Conservation (phyloP, 208 protist species). For the Herpetomonas muscarum region DNA sequence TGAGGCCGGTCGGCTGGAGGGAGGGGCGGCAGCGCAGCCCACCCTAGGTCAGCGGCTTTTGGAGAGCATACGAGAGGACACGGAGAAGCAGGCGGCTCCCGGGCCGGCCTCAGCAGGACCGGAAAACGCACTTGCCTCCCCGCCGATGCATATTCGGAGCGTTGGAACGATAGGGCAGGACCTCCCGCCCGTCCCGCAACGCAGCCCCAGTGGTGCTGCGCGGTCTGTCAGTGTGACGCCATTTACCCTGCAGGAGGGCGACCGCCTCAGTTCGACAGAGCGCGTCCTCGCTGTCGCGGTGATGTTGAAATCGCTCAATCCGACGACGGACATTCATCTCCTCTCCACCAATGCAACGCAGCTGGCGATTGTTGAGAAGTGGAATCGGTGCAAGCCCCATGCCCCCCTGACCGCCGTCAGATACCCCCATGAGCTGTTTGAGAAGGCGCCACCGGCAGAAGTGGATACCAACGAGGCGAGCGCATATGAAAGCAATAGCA, state of each 20-base stretch:
- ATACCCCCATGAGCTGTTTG: slow-evolving; percentile 68
- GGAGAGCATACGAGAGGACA: not conserved
- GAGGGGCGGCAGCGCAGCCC: slow-evolving; percentile 8
- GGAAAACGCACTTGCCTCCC: not conserved
- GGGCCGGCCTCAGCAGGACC: slow-evolving; percentile 12
- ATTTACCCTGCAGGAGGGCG: slow-evolving; percentile 13
- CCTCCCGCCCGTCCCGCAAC: too few species aligned
- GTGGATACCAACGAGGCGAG: not conserved
- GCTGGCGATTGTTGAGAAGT: slow-evolving; percentile 45
- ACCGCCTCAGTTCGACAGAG: slow-evolving; percentile 61
- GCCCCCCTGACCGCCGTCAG: slow-evolving; percentile 22
- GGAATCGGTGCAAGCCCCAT: slow-evolving; percentile 35
- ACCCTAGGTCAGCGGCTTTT: slow-evolving; percentile 1
- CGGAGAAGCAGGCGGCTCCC: slow-evolving; percentile 4
- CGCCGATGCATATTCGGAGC: too few species aligned
- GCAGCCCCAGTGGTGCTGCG: slow-evolving; percentile 1
- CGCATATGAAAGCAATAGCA: not conserved
- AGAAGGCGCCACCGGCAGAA: slow-evolving; percentile 48
- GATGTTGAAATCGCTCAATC: slow-evolving; percentile 87
- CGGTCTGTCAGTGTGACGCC: not conserved
- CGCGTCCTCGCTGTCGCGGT: slow-evolving; percentile 72
- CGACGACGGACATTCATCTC: slow-evolving; percentile 75
- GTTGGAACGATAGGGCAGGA: too few species aligned
- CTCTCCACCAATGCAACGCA: slow-evolving; percentile 55
- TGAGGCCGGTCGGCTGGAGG: slow-evolving; percentile 25